Conservation (phyloP, 2,329 filamentous ascomycete genomes). For the Orbilia oligospora region DNA sequence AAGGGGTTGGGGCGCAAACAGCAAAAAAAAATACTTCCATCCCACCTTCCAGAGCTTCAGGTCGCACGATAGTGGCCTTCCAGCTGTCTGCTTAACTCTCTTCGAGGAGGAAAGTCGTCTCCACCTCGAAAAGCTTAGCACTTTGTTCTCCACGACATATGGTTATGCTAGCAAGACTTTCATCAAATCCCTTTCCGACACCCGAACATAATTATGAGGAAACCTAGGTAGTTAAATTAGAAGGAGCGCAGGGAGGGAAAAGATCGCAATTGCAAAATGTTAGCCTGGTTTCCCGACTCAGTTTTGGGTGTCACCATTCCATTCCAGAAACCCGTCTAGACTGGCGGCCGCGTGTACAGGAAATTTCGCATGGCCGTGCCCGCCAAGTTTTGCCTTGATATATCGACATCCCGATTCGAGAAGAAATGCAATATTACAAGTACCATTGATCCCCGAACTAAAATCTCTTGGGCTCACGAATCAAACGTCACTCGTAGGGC, state of each 20-base stretch:
- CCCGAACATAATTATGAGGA: slow-evolving; percentile 29
- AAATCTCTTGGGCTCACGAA: slow-evolving; percentile 34
- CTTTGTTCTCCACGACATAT: background rate
- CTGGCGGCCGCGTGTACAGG: slow-evolving; percentile 39
- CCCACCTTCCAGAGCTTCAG: slow-evolving; percentile 19
- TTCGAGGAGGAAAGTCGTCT: slow-evolving; percentile 22
- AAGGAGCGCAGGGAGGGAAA: slow-evolving; percentile 12
- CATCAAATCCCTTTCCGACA: slow-evolving; percentile 20
- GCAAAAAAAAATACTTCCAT: slow-evolving; percentile 15
- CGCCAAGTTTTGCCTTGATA: slow-evolving; percentile 41
- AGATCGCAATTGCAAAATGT: slow-evolving; percentile 22
- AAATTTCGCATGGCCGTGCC: slow-evolving; percentile 44
- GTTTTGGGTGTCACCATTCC: slow-evolving; percentile 53
- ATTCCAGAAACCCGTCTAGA: slow-evolving; percentile 37
- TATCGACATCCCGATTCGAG: slow-evolving; percentile 23
- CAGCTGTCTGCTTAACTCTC: slow-evolving; percentile 11
- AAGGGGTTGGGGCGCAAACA: slow-evolving; percentile 47
- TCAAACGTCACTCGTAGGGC: slow-evolving; percentile 35
- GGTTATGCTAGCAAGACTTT: background rate
- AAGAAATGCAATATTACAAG: slow-evolving; percentile 4
- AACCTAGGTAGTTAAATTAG: slow-evolving; percentile 28
- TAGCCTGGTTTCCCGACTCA: slow-evolving; percentile 7
- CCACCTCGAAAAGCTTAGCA: slow-evolving; percentile 41
- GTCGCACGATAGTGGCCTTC: slow-evolving; percentile 9
- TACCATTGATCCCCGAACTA: slow-evolving; percentile 32